A percentile compares a stretch with the other conserved stretches of the same genome.
These are phyloP conservation scores for Clitocybe nebularis DNA, from an alignment of 1,284 basidiomycete genomes.

Conservation along the genomic window DNA sequence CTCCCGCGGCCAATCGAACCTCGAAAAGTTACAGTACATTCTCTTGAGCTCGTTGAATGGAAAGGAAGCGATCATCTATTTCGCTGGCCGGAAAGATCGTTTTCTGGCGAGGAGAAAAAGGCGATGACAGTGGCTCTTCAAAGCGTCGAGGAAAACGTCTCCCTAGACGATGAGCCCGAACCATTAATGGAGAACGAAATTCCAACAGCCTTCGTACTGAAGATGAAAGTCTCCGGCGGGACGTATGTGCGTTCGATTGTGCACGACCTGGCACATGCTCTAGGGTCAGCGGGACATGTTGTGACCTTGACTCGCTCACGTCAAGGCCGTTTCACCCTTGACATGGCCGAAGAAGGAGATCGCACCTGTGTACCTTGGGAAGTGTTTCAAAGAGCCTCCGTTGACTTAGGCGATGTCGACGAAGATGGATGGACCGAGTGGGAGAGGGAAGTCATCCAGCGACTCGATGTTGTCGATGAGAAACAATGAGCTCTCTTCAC, in stretches of 20 bases:
- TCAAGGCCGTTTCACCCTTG: conserved; percentile 76
- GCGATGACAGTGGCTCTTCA: conserved; percentile 66
- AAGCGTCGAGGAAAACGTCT: conserved; percentile 34
- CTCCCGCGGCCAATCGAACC: conserved; percentile 91
- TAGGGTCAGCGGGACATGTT: conserved; percentile 88
- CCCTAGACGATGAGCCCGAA: conserved; percentile 34
- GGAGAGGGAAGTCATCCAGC: conserved; percentile 67
- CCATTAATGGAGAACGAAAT: conserved; percentile 32
- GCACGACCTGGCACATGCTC: conserved; percentile 81
- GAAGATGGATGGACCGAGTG: conserved; percentile 66
- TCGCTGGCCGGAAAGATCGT: conserved; percentile 67
- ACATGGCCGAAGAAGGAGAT: conserved; percentile 40
- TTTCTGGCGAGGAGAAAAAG: conserved; percentile 66
- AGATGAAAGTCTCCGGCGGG: conserved; percentile 91
- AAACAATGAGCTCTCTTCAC: conserved; percentile 16
- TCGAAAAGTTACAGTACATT: conserved; percentile 81
- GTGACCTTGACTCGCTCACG: conserved; percentile 83
- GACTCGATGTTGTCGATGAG: conserved; percentile 51
- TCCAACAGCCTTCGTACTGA: conserved; percentile 82
- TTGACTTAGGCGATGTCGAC: conserved; percentile 48
- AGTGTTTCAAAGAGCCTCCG: conserved; percentile 65
- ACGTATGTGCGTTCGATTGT: conserved; percentile 95
- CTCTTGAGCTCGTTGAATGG: conserved; percentile 74
- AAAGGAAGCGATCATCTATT: conserved; percentile 60
- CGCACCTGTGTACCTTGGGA: conserved; percentile 72